Evolutionary conservation across 1,284 basidiomycete species (phyloP), one percentile per base, ranked within the genome.

Genomic region (Moniliophthora roreri): DNA sequence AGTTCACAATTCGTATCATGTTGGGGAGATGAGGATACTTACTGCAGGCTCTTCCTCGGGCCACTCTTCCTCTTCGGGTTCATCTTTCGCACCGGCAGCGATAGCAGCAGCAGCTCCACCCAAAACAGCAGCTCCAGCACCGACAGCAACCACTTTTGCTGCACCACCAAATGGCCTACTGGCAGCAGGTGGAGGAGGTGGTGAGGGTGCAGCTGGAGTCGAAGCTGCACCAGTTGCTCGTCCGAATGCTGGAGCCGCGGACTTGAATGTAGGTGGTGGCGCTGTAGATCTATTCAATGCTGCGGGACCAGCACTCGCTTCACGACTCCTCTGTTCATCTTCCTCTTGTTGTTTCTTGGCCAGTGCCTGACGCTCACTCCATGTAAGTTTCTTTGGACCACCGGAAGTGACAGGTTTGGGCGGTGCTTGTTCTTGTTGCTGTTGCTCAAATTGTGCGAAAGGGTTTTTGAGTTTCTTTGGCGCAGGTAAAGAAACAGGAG

Each of bases 381-480:
- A 96, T 0, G 93, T 95, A 52, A 95, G 70, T 67, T 93, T 94
- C 76, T 91, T 90, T 2, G 73, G 50, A 15, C 69, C 69, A 47
- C n/a, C 50, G 48, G 3, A 53, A 51, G 50, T 51, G 24, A 47
- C 63, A 2, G 60, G 63, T 6, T 64, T 59, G 8, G 66, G 58
- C 15, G 63, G 56, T 16, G 59, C 58, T 48, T 67, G 61, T 57
- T 58, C 73, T 58, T 63, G 74, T 62, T 83, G 75, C 40, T 78
- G 73, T 55, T n/a, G n/a, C n/a, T 84, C 78, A 47, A 80, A 77
- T 9, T 77, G 78, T 16, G 81, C 83, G 62, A 95, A 95, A 3
- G 92, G 88, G 66, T 93, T 95, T 58, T 77, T 87, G 40, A 97
- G 79, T 69, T 88, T 96, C 69, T 85, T 91, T 0, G 94, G 94